Conservation (phyloP, 108 stramenopile species). For the Epipyxis sp. region DNA sequence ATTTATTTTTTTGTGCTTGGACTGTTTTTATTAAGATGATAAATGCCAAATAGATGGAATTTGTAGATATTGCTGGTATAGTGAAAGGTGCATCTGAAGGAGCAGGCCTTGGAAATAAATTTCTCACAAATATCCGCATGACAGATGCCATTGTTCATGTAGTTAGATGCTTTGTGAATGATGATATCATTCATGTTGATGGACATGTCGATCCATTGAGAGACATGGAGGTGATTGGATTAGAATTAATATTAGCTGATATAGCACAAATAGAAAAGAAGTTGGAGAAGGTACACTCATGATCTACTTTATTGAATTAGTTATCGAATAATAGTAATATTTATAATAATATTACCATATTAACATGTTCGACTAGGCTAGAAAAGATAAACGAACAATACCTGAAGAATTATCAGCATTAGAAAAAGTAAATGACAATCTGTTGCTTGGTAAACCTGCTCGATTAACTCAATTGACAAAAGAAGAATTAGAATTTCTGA, state of each 20-base stretch:
- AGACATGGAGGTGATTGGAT: constrained; percentile 95
- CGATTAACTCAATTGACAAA: not conserved
- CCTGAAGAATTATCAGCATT: constrained; percentile 72
- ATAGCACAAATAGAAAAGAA: constrained; percentile 90
- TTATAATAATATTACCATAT: too few species aligned
- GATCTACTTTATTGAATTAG: too few species aligned
- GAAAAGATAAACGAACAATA: constrained; percentile 67
- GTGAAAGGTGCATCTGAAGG: constrained; percentile 96
- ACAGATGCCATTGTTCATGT: constrained; percentile 75
- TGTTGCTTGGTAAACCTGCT: constrained; percentile 1
- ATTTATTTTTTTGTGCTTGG: not conserved
- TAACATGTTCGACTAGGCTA: too few species aligned
- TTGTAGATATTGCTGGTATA: constrained; percentile 97
- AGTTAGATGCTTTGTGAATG: constrained; percentile 94
- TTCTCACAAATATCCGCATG: constrained; percentile 92
- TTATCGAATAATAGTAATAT: too few species aligned
- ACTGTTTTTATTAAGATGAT: not conserved
- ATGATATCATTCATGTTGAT: constrained; percentile 95
- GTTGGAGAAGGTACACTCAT: constrained; percentile 65
- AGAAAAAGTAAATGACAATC: constrained; percentile 63
- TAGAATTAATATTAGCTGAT: constrained; percentile 93
- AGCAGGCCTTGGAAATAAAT: constrained; percentile 98
- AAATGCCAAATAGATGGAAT: constrained; percentile 57
- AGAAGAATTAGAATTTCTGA: not conserved
- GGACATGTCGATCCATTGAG: constrained; percentile 81